Evolutionary conservation across 208 protist species (phyloP).

Genomic region (Endotrypanum monterogeii): DNA sequence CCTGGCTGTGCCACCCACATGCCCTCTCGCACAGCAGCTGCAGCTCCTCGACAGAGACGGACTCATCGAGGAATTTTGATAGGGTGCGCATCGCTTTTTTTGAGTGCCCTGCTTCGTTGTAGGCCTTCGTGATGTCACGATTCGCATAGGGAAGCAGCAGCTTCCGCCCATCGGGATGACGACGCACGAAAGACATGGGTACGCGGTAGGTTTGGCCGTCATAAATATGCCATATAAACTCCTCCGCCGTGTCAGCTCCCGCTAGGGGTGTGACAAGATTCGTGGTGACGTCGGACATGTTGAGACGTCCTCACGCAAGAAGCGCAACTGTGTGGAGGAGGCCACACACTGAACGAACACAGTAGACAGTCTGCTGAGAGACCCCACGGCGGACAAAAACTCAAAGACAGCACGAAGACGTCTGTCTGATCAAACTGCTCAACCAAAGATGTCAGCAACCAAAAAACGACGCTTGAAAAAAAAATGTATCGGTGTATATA

Average conservation of each 20-base stretch:
- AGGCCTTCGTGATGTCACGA: slow-evolving; percentile 34
- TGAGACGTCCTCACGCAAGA: background rate
- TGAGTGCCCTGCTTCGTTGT: slow-evolving; percentile 22
- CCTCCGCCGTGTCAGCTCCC: background rate
- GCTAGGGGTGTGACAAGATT: background rate
- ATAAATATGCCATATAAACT: slow-evolving; percentile 23
- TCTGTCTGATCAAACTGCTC: no score
- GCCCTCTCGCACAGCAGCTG: slow-evolving; percentile 7
- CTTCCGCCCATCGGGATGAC: slow-evolving; percentile 27
- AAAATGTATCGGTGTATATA: no score
- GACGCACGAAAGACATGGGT: slow-evolving; percentile 26
- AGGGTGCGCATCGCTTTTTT: slow-evolving; percentile 13
- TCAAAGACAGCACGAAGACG: no score
- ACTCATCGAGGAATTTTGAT: slow-evolving; percentile 8
- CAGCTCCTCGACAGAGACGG: slow-evolving; percentile 8
- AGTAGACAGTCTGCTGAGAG: no score
- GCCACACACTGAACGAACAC: background rate
- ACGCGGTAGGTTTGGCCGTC: slow-evolving; percentile 24
- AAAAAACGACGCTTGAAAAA: background rate
- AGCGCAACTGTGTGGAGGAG: background rate
- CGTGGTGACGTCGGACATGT: background rate
- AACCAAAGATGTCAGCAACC: background rate
- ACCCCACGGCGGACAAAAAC: no score
- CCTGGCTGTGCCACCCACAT: slow-evolving; percentile 1
- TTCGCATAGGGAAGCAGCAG: slow-evolving; percentile 32